Evolutionary conservation across 495 filamentous ascomycete species (phyloP).

Genomic region (Penicillium bovifimosum): DNA sequence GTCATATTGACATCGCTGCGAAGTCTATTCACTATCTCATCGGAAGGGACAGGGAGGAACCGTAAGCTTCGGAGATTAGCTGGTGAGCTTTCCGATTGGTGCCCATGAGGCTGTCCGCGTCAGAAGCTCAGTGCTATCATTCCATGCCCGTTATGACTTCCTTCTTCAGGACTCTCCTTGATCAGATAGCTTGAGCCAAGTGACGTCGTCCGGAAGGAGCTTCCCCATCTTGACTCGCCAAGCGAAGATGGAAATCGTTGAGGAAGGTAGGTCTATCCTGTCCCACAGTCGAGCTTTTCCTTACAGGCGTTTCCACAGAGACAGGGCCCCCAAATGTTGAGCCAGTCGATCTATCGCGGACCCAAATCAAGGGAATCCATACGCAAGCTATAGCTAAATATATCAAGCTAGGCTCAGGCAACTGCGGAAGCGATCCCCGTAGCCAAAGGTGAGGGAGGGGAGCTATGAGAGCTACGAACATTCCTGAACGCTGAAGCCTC

Average conservation of each 20-base stretch:
- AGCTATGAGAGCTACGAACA: constrained; percentile 5
- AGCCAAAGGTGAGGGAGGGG: constrained; percentile 2
- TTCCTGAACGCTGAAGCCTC: not conserved
- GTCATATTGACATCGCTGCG: not conserved
- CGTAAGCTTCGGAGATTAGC: not conserved
- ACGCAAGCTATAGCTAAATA: not conserved
- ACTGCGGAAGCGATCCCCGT: constrained; percentile 6
- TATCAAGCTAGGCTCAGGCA: not conserved
- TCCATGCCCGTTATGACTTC: not conserved
- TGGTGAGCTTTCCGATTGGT: constrained; percentile 6
- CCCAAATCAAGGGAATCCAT: constrained; percentile 6
- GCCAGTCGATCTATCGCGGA: constrained; percentile 1
- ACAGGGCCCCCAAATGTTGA: not conserved
- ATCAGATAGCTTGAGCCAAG: not conserved
- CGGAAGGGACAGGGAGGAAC: not conserved
- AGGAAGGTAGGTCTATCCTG: not conserved
- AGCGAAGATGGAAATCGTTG: not conserved
- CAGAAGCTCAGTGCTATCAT: constrained; percentile 2
- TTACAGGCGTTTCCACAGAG: constrained; percentile 6
- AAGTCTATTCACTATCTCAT: not conserved
- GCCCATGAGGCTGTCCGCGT: not conserved
- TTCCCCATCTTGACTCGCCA: not conserved
- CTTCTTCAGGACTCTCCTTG: not conserved
- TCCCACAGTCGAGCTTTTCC: not conserved
- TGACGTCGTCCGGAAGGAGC: not conserved